These are phyloP conservation scores for Emiliania huxleyi DNA, from an alignment of 78 protist genomes.

Conservation along the genomic window DNA sequence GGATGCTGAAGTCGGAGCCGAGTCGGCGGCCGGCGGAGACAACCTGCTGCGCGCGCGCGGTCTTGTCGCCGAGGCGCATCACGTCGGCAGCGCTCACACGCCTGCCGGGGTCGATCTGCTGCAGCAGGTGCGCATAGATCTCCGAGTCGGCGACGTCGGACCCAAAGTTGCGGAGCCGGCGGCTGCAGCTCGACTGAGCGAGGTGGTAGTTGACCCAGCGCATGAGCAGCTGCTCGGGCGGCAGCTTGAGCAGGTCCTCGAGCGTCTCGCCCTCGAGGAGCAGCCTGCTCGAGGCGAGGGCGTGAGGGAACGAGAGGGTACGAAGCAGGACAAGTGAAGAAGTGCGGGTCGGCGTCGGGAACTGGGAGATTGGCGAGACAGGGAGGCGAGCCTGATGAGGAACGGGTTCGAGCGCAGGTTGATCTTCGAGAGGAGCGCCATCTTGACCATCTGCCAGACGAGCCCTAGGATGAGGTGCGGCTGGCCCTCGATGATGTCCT, in stretches of 20 bases:
- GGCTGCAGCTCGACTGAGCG: background rate
- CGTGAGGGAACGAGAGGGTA: too few species aligned
- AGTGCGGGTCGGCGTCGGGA: too few species aligned
- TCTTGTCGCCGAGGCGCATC: too few species aligned
- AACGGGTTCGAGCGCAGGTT: constrained; percentile 85
- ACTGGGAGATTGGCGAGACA: too few species aligned
- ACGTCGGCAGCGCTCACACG: too few species aligned
- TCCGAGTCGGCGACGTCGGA: constrained; percentile 58
- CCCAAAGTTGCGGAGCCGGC: constrained; percentile 75
- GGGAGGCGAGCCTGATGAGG: constrained; percentile 83
- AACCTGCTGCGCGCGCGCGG: constrained; percentile 76
- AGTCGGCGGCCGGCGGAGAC: constrained; percentile 67
- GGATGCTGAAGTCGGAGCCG: constrained; percentile 57
- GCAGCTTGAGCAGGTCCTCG: constrained; percentile 76
- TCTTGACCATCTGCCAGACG: constrained; percentile 86
- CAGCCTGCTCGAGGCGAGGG: constrained; percentile 27
- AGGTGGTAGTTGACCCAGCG: constrained; percentile 8
- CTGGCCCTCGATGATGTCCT: constrained; percentile 39
- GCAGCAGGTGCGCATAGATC: constrained; percentile 75
- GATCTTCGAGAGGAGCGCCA: constrained; percentile 78
- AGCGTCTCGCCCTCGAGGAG: constrained; percentile 87
- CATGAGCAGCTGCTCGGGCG: constrained; percentile 67
- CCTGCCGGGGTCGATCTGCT: constrained; percentile 81
- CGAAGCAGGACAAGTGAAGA: too few species aligned
- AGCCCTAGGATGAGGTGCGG: constrained; percentile 82